Evolutionary conservation across 176 grass and related monocot species (phyloP), one percentile per base, ranked within the genome.

Genomic region (Pontederia paniculata): DNA sequence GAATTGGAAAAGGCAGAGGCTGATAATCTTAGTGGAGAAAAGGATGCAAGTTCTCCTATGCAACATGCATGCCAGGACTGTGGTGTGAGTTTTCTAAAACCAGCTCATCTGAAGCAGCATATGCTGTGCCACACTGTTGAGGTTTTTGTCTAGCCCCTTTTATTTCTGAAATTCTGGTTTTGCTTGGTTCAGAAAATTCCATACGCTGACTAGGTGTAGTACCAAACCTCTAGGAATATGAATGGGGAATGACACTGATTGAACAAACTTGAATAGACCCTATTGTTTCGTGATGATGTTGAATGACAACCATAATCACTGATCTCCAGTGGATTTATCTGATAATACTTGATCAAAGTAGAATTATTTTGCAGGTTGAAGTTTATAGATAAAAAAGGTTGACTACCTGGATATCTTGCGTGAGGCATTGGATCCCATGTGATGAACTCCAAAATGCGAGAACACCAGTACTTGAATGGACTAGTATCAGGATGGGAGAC

Each of bases 341-440:
- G 21, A n/a, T 17, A 10, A 43, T 15, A 48, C 11, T 37, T 21
- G 17, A 64, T 66, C 45, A 79, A 65, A 44, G 65, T 42, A 60
- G 52, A 44, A 16, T 69, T 70, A 52, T 84, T 82, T 84, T 84
- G 80, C 85, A 81, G 85, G 85, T 2, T 53, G 16, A 23, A 8
- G 45, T 18, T 12, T n/a, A 6, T 69, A 14, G 12, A 22, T 52
- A 9, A 22, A 80, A 71, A 9, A 84, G 64, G 44, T 52, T 69
- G 45, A 53, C 15, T 43, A 52, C 22, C 9, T 50, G 9, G 44
- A 70, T 58, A 53, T 53, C 21, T 42, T 61, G 77, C 61, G 80
- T 88, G 86, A 97, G 88, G 93, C 93, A 97, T 88, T 97, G 93
- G 93, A 97, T 97, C 83, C 77, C 93, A 84, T 88, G 50, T 66